Evolutionary conservation across 2,329 filamentous ascomycete genomes (phyloP), one percentile per base, ranked within the genome.

Genomic region (Colletotrichum tamarilloi): DNA sequence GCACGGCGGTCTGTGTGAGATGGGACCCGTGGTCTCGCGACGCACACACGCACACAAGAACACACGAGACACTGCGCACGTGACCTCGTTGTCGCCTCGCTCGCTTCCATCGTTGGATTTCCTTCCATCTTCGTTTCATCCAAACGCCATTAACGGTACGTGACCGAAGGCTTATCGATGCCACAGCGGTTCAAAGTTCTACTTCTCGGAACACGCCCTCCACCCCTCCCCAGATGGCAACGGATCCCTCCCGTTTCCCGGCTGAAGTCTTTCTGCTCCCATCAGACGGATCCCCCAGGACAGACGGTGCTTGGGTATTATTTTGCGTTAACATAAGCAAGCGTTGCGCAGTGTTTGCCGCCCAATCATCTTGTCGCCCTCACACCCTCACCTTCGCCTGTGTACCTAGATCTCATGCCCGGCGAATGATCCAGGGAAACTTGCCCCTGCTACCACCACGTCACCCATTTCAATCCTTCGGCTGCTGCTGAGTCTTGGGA

Each of bases 281-380:
- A 59, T 53, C 62, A 65, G 67, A 66, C 30, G 52, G 32, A 65
- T 64, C 9, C 32, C 30, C 26, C 56, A 24, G 26, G 35, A 68
- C 32, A 62, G 19, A 63, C 46, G 56, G n/a, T 35, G 67, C 46
- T n/a, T 58, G 19, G 56, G 42, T 28, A 59, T 30, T 24, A 22
- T 67, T 30, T 46, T 57, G 63, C 67, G 22, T 12, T 56, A 53
- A 42, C 67, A 35, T 38, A 11, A 56, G 9, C 63, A 56, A 28
- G n/a, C 22, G 52, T 16, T 53, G 28, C 19, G n/a, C 22, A 49
- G 28, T 52, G 62, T 42, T 62, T 62, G 12, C 49, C 49, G 35
- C 32, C 55, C 53, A 67, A 60, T 52, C 22, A 30, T n/a, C 28
- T 57, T 22, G 30, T 62, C 68, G 12, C 32, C 56, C 28, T 62